Evolutionary conservation across 805 yeast genomes (phyloP), one percentile per base, ranked within the genome.

Genomic region (Yamadazyma takamatsuzukensis): DNA sequence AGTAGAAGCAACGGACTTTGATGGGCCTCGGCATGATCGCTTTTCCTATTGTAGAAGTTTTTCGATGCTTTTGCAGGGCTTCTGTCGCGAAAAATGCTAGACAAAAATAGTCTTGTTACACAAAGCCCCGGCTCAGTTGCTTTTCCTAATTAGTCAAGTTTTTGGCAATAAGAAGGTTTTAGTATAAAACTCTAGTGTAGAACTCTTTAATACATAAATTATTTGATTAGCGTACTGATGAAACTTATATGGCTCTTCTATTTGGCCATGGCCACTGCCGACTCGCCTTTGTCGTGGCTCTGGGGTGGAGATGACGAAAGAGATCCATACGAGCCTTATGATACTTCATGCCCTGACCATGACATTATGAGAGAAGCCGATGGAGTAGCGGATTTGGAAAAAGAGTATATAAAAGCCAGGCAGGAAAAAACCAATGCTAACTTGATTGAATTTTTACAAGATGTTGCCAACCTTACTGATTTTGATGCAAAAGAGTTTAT

Each of bases 401-500:
- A 35, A 10, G 49, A 48, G 2, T 64, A 61, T 30, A 34, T 64
- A 3, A 18, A 26, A 11, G 25, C 40, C 4, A 36, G 70, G 27
- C 54, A 52, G 5, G 55, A 31, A 9, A 32, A 41, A 8, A 60
- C 70, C 24, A 61, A 60, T 39, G 25, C 47, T 5, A 53, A 58
- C 18, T 41, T 52, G 36, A 43, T 50, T 4, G 39, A 45, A 11
- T 64, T 62, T 34, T 46, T 64, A 21, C 33, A 39, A 9, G 40
- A 53, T 8, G 51, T 41, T 15, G 61, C 68, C 12, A 48, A 57
- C 25, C 47, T 64, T 16, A 30, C 49, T 3, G 53, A 60, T 33
- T 62, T 64, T 32, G 53, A 64, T 33, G 63, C 64, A 8, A 43
- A 45, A 18, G 28, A 33, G 9, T 64, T 59, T 35, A 45, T 63